Evolutionary conservation across 495 filamentous ascomycete genomes (phyloP), one percentile per base, ranked within the genome.

Genomic region (Neurospora sp.): DNA sequence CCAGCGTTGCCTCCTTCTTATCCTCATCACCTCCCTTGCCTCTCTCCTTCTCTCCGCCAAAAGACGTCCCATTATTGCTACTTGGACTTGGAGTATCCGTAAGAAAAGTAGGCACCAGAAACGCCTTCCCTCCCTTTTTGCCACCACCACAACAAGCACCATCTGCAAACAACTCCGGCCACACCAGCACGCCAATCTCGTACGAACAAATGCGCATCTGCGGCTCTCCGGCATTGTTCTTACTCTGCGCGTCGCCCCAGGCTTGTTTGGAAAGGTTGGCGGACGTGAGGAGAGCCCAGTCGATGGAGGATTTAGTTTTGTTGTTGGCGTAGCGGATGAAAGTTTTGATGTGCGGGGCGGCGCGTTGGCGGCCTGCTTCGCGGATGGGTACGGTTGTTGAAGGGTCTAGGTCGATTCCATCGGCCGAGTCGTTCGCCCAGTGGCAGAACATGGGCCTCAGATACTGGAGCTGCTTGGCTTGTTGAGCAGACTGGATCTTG

Each of bases 331-430:
- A 96, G 5, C 93, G 89, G 68, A 95, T 89, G 73, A 96, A 97
- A 0, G 94, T 97, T 79, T 97, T 97, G 75, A 97, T 92, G 77
- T 97, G 94, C 0, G 94, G 94, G 4, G 94, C 94, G 5, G 94
- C 94, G n/a, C 88, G 85, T n/a, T 88, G 84, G 61, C 94, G 85
- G 12, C 91, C 88, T 48, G 87, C 83, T 18, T 84, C 82, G 39
- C 74, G 75, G 2, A 76, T 11, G 5, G 48, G 3, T 0, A 39
- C 48, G n/a, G 59, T 39, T 9, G 53, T 10, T 35, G 48, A 68
- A 40, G 18, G 27, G 6, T n/a, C 20, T 8, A 9, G 12, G 14
- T 75, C 46, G 7, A 70, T 73, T 16, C 81, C 83, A 61, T 87
- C 83, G 3, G 85, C 83, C 35, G 77, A 74, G 42, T 84, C 84